phyloP scores from a whole-genome alignment of 1,139 yeast species.

The Nakaseomyces sp. region DNA sequence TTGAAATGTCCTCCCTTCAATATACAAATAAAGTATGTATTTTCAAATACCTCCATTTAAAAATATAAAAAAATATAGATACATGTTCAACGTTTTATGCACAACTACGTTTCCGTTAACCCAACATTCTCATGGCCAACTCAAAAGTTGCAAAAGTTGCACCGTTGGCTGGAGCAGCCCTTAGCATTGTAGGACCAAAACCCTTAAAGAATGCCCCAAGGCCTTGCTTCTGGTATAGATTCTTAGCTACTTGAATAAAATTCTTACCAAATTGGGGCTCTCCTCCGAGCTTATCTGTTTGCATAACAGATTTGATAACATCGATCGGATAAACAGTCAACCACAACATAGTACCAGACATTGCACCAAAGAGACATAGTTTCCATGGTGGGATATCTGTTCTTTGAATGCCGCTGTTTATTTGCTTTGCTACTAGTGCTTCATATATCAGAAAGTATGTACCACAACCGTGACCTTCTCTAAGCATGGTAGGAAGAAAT shows the following conservation, averaged over 20 bases:
- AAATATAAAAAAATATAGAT: no score
- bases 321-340: constrained; percentile 72
- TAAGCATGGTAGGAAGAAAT: constrained; percentile 62
- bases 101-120: constrained; percentile 8
- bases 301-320: constrained; percentile 75
- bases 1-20: no score
- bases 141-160: constrained; percentile 92
- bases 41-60: background rate
- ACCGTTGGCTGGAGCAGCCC: constrained; percentile 73
- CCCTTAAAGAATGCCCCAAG: constrained; percentile 28
- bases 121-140: constrained; percentile 61
- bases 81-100: background rate
- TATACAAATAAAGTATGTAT: background rate
- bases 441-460: constrained; percentile 83
- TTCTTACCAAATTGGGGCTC: constrained; percentile 30
- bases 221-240: constrained; percentile 33
- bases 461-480: constrained; percentile 87
- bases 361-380: constrained; percentile 72
- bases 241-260: constrained; percentile 44
- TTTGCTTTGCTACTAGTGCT: constrained; percentile 62
- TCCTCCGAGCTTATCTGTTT: constrained; percentile 66
- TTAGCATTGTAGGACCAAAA: constrained; percentile 29
- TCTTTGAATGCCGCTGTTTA: constrained; percentile 40
- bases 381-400: constrained; percentile 64
- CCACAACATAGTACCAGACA: constrained; percentile 86